Base-by-base conservation (phyloP, 148 eudicot species). In the Nyssa sinensis region DNA sequence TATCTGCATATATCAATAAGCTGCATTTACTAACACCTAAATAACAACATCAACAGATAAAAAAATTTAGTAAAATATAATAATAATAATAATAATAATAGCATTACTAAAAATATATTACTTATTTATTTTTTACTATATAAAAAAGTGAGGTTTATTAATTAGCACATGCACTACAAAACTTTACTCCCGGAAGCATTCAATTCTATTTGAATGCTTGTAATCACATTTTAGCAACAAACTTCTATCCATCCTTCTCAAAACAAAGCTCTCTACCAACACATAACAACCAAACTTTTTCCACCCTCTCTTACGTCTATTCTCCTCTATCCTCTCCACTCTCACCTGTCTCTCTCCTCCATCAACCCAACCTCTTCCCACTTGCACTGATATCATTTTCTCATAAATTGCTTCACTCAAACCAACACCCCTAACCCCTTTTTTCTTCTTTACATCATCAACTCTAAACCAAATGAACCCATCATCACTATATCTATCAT, bases 181-280 rank as follows among this genome's bases (percentile, higher is more conserved):
- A n/a, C n/a, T n/a, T n/a, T n/a, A n/a, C n/a, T n/a, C n/a, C n/a
- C n/a, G n/a, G n/a, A n/a, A n/a, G 79, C 85, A 81, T 58, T 81
- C 82, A 49, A 82, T 77, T 62, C 72, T 79, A 65, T 86, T 83
- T 10, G 76, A 71, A 76, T 88, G 90, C 77, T 83, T 88, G 49
- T 84, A 88, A 37, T 71, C 81, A n/a, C 84, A 85, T 67, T 87
- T 88, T 75, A 86, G 75, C 58, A 86, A 71, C 80, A 88, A 81
- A 79, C 84, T 55, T 29, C 90, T 88, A 82, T 88, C 90, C 78
- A 81, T 82, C 66, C 92, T 84, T 62, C 87, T 84, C 74, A 88
- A 58, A n/a, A 78, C 81, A 67, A 84, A 88, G 66, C 88, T 86
- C 81, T 88, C 90, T 35, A 86, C 90, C 84, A 88, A 79, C 58